Evolutionary conservation across 1,139 yeast genomes (phyloP).

Genomic region (Yamadazyma spencermartinsiae): DNA sequence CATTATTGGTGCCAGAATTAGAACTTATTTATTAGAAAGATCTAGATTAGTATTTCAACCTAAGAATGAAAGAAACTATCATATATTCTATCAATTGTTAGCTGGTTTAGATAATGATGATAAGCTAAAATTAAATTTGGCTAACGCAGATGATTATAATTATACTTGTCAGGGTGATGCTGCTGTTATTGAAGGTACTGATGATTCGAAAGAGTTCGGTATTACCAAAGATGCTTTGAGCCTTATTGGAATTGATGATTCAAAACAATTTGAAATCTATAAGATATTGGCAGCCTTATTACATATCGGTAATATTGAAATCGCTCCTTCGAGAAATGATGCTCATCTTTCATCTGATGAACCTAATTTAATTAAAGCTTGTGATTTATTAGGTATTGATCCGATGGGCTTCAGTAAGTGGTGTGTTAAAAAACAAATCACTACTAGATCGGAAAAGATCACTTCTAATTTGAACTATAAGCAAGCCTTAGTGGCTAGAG

Average conservation of each 20-base stretch:
- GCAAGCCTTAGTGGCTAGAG: slow-evolving; percentile 91
- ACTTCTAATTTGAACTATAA: slow-evolving; percentile 78
- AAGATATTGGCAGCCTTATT: slow-evolving; percentile 83
- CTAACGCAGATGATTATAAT: slow-evolving; percentile 65
- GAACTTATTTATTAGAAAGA: slow-evolving; percentile 90
- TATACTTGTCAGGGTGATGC: slow-evolving; percentile 92
- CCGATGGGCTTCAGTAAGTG: slow-evolving; percentile 78
- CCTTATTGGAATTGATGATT: slow-evolving; percentile 70
- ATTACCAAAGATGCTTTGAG: slow-evolving; percentile 74
- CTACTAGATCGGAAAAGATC: slow-evolving; percentile 91
- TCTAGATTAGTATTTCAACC: slow-evolving; percentile 96
- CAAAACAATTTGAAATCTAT: slow-evolving; percentile 69
- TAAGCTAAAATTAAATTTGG: slow-evolving; percentile 59
- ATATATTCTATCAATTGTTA: slow-evolving; percentile 88
- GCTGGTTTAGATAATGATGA: slow-evolving; percentile 70
- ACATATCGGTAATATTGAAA: slow-evolving; percentile 90
- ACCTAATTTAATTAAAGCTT: slow-evolving; percentile 78
- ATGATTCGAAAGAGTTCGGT: slow-evolving; percentile 75
- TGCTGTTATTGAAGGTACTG: slow-evolving; percentile 70
- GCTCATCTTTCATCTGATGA: slow-evolving; percentile 84
- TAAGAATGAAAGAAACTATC: slow-evolving; percentile 83
- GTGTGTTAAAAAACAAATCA: slow-evolving; percentile 90
- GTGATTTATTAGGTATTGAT: slow-evolving; percentile 83
- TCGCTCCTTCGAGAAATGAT: slow-evolving; percentile 82
- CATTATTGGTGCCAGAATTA: slow-evolving; percentile 90